phyloP scores from a whole-genome alignment of 176 grass and related monocot genomes.

The Avena atlantica region DNA sequence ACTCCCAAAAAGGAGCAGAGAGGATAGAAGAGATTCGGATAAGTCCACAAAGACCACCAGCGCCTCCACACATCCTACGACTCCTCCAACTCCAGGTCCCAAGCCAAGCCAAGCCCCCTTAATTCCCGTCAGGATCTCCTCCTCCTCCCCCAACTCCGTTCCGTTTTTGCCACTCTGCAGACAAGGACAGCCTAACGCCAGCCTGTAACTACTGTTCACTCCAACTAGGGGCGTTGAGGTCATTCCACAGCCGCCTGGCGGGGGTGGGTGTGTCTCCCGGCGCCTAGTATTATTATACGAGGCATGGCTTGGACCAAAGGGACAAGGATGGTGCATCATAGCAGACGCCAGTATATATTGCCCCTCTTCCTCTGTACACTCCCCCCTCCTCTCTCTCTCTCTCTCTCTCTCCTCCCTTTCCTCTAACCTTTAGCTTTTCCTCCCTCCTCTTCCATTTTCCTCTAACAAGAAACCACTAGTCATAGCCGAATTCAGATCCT shows the following conservation, averaged over 20 bases:
- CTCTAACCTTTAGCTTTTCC: slow-evolving; percentile 60
- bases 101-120: slow-evolving; percentile 17
- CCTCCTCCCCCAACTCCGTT: slow-evolving; percentile 47
- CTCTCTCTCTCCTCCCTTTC: slow-evolving; percentile 4
- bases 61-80: slow-evolving; percentile 29
- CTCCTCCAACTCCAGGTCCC: not conserved
- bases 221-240: slow-evolving; percentile 40
- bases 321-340: slow-evolving; percentile 64
- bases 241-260: slow-evolving; percentile 38
- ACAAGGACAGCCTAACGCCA: slow-evolving; percentile 67
- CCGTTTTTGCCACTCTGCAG: slow-evolving; percentile 75
- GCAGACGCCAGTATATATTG: slow-evolving; percentile 67
- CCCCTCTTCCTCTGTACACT: slow-evolving; percentile 39
- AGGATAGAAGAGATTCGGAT: slow-evolving; percentile 50
- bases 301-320: slow-evolving; percentile 59
- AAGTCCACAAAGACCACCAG: slow-evolving; percentile 24
- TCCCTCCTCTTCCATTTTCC: not conserved
- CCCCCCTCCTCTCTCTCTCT: slow-evolving; percentile 27
- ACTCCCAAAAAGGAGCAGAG: not conserved
- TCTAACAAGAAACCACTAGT: slow-evolving; percentile 50
- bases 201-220: slow-evolving; percentile 49
- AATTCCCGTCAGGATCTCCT: slow-evolving; percentile 51
- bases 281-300: slow-evolving; percentile 68
- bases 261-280: slow-evolving; percentile 58
- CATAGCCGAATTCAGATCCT: slow-evolving; percentile 51